phyloP scores from a whole-genome alignment of 257 asterid genomes.

The Ocimum tenuiflorum region DNA sequence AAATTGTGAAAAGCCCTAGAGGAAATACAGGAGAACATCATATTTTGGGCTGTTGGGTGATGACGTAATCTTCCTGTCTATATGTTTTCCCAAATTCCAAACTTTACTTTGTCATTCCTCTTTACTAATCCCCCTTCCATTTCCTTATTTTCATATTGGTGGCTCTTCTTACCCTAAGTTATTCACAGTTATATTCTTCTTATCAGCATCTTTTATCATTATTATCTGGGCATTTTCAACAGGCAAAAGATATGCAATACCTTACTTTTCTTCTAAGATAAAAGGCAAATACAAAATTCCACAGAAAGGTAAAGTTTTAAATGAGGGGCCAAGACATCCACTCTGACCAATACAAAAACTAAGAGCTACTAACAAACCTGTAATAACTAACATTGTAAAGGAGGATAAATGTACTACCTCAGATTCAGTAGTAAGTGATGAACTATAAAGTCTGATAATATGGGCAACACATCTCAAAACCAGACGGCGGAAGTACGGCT shows the following conservation, averaged over 20 bases:
- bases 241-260: neutral
- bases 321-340: neutral
- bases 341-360: neutral
- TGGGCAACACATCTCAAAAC: slow-evolving; percentile 94
- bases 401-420: slow-evolving; percentile 49
- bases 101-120: slow-evolving; percentile 1
- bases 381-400: neutral
- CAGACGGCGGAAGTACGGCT: slow-evolving; percentile 92
- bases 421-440: slow-evolving; percentile 83
- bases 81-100: neutral
- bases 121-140: neutral
- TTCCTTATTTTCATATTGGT: neutral
- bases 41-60: neutral
- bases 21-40: neutral
- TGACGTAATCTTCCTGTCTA: neutral
- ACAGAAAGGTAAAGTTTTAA: neutral
- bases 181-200: neutral
- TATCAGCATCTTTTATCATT: neutral
- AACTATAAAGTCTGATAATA: slow-evolving; percentile 89
- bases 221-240: slow-evolving; percentile 1
- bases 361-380: neutral
- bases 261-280: neutral
- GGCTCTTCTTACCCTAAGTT: slow-evolving; percentile 4
- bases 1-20: neutral
- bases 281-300: neutral